Evolutionary conservation across 257 asterid genomes (phyloP).

Genomic region (Echium plantagineum): DNA sequence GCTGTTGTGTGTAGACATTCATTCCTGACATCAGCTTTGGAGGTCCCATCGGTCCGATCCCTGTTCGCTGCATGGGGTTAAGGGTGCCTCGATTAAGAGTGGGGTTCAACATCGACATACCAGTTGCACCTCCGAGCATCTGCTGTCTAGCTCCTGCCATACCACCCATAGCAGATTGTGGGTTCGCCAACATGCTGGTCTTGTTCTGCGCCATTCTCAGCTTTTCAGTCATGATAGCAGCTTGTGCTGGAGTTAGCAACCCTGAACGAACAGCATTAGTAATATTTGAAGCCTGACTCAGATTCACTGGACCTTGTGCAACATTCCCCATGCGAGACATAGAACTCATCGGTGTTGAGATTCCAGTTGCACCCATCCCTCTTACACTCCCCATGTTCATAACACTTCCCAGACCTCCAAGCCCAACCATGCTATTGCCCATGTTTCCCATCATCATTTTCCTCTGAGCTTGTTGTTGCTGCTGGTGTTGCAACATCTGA

Average conservation of each 20-base stretch:
- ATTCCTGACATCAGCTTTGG: constrained; percentile 63
- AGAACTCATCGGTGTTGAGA: constrained; percentile 59
- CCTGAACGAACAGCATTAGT: constrained; percentile 44
- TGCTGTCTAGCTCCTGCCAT: constrained; percentile 55
- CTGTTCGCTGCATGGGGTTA: constrained; percentile 58
- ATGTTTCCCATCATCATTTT: constrained; percentile 75
- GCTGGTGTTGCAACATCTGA: constrained; percentile 60
- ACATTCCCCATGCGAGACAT: constrained; percentile 54
- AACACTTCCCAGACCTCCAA: constrained; percentile 58
- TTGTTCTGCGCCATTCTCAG: constrained; percentile 36
- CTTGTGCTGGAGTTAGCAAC: constrained; percentile 32
- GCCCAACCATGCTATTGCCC: constrained; percentile 60
- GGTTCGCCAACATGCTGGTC: constrained; percentile 37
- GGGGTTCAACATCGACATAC: constrained; percentile 56
- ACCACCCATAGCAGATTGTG: constrained; percentile 46
- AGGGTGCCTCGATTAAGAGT: constrained; percentile 55
- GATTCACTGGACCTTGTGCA: constrained; percentile 50
- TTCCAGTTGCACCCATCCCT: constrained; percentile 62
- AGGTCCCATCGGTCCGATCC: constrained; percentile 81
- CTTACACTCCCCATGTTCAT: constrained; percentile 70
- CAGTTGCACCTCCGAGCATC: constrained; percentile 49
- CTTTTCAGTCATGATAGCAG: constrained; percentile 16
- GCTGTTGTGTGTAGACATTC: constrained; percentile 52
- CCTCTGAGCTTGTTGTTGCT: constrained; percentile 51
- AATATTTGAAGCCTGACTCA: constrained; percentile 45